Evolutionary conservation across 352 stramenopile species (phyloP).

Genomic region (Pythium aquatile): DNA sequence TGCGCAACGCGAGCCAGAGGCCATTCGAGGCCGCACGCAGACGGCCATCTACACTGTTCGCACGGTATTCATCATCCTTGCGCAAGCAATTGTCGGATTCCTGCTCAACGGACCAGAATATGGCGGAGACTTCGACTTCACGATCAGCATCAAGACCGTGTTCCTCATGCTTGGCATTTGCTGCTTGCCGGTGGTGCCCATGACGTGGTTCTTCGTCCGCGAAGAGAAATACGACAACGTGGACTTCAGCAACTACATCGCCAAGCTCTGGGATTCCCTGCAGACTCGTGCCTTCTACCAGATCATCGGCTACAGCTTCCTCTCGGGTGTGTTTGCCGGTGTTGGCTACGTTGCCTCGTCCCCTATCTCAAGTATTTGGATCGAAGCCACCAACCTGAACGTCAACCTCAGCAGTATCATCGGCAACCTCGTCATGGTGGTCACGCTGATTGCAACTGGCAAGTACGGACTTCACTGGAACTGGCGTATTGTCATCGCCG

Average conservation of each 20-base stretch:
- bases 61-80: conserved; percentile 25
- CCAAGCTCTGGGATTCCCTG: conserved; percentile 30
- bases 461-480: conserved; percentile 35
- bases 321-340: conserved; percentile 25
- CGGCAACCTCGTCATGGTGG: conserved; percentile 19
- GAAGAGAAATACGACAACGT: conserved; percentile 30
- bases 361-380: conserved; percentile 25
- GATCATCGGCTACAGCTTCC: conserved; percentile 24
- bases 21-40: conserved; percentile 21
- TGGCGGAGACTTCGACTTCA: conserved; percentile 29
- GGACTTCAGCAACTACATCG: conserved; percentile 31
- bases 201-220: conserved; percentile 35
- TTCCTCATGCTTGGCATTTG: conserved; percentile 27
- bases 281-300: conserved; percentile 34
- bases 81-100: conserved; percentile 23
- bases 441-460: conserved; percentile 22
- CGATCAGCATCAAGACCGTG: conserved; percentile 18
- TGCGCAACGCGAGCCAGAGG: conserved; percentile 22
- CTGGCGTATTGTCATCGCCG: conserved; percentile 28
- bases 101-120: conserved; percentile 30
- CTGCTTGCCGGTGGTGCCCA: conserved; percentile 27
- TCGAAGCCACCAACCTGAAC: conserved; percentile 23
- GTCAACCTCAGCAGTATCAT: conserved; percentile 21
- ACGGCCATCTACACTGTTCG: conserved; percentile 26
- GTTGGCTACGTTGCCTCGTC: conserved; percentile 22